Evolutionary conservation across 345 rosid genomes (phyloP), one percentile per base, ranked within the genome.

Genomic region (Acer saccharum): DNA sequence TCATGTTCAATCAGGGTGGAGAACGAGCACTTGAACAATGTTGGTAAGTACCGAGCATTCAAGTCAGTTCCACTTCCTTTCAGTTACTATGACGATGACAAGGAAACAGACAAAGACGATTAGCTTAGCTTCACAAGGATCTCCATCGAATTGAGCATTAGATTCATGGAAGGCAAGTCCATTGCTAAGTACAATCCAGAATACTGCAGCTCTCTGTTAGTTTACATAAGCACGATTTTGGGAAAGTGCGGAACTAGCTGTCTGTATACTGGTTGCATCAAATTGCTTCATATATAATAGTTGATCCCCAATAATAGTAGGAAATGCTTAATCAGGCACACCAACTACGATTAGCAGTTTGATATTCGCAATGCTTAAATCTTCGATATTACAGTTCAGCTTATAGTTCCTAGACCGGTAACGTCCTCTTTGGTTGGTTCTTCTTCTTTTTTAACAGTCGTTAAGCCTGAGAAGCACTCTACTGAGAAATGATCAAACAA

Each of bases 21-120:
- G 86, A 90, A 90, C 29, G 97, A 92, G 84, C 97, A 92, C 77
- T 65, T 89, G 89, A 90, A 89, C 84, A 92, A 92, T 43, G 93
- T 89, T 12, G 94, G 93, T 32, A 87, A 83, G 79, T 89, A 77
- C 79, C 73, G 94, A 70, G 94, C 94, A 55, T 90, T 90, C 77
- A 92, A 90, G 72, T 83, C 94, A 0, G 93, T 92, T 63, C 94
- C 93, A 13, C 76, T 86, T 58, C 94, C 97, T 10, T 90, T 90
- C 83, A 82, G 78, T 71, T 90, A 87, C 79, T 81, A 84, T 25
- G 88, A 83, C 2, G 69, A 82, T 2, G 75, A 71, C 21, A 44
- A 52, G 10, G 77, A 68, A 6, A 58, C 77, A 1, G 69, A 63
- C 29, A 65, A 29, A 7, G 72, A 58, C 12, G 80, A 79, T 62